These are phyloP conservation scores for Botrytis elliptica DNA, from an alignment of 2,329 filamentous ascomycete genomes.

Conservation along the genomic window DNA sequence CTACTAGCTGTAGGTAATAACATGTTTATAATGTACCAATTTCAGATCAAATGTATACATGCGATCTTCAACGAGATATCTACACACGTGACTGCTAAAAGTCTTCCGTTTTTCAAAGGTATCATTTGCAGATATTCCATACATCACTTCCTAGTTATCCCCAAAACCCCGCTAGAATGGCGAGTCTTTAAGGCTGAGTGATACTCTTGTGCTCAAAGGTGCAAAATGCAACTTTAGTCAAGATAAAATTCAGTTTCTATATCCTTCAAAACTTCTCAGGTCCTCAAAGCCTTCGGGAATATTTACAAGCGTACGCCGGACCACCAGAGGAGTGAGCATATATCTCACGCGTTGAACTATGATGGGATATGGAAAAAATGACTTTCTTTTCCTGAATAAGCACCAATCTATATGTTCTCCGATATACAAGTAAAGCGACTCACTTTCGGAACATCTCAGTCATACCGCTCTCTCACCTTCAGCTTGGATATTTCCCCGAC, in stretches of 20 bases:
- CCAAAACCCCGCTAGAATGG: rapidly evolving
- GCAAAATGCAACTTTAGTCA: rapidly evolving
- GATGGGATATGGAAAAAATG: not conserved
- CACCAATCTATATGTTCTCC: not conserved
- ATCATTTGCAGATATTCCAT: not conserved
- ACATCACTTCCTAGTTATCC: rapidly evolving
- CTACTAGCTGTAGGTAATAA: not conserved
- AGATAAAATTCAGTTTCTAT: not conserved
- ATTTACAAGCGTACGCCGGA: rapidly evolving
- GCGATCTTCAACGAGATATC: not conserved
- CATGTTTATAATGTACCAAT: not conserved
- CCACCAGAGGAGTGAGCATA: too few species aligned
- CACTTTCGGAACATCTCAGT: not conserved
- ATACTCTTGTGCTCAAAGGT: rapidly evolving
- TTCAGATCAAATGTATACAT: not conserved
- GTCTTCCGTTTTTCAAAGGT: not conserved
- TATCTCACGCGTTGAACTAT: not conserved
- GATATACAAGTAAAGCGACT: not conserved
- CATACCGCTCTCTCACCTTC: rapidly evolving
- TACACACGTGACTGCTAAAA: not conserved
- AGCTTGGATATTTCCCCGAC: not conserved
- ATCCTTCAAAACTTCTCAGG: not conserved
- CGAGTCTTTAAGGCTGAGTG: rapidly evolving
- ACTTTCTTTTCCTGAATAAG: not conserved
- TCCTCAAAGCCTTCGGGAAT: not conserved